phyloP scores from a whole-genome alignment of 2,329 filamentous ascomycete genomes.

The Microdochium trichocladiopsis region DNA sequence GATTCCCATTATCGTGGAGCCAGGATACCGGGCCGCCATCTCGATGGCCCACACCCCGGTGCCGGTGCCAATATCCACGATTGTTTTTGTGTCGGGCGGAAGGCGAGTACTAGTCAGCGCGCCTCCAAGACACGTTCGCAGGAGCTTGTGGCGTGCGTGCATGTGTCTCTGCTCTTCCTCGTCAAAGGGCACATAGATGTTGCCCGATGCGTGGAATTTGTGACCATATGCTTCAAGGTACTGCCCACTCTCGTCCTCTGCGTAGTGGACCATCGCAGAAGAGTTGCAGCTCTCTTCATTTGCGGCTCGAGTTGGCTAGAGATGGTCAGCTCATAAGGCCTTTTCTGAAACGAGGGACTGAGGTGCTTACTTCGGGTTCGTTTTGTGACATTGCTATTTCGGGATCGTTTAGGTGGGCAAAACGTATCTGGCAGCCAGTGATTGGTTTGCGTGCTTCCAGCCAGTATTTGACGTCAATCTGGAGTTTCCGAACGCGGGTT shows the following conservation, averaged over 20 bases:
- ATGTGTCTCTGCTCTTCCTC: conserved; percentile 16
- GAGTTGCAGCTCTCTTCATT: neutral
- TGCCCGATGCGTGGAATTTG: conserved; percentile 17
- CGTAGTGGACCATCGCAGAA: neutral
- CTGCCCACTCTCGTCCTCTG: conserved; percentile 2
- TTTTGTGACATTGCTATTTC: neutral
- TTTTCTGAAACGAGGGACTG: neutral
- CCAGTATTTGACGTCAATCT: too few relatives aligned
- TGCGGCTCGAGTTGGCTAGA: neutral
- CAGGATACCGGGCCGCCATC: conserved; percentile 30
- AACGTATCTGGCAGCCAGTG: too few relatives aligned
- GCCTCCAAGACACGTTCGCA: conserved; percentile 18
- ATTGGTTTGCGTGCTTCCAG: too few relatives aligned
- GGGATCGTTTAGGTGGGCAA: too few relatives aligned
- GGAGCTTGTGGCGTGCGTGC: conserved; percentile 16
- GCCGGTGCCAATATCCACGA: conserved; percentile 35
- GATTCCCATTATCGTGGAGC: conserved; percentile 29
- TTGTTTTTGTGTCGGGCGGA: conserved; percentile 15
- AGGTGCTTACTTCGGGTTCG: neutral
- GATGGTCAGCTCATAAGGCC: neutral
- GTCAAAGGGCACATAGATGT: conserved; percentile 20
- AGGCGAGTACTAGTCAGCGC: conserved; percentile 17
- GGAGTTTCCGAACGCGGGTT: too few relatives aligned
- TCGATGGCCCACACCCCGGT: conserved; percentile 35
- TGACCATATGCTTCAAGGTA: conserved; percentile 19